phyloP scores from a whole-genome alignment of 108 stramenopile genomes.

The Cyclotella choctawhatcheeana region DNA sequence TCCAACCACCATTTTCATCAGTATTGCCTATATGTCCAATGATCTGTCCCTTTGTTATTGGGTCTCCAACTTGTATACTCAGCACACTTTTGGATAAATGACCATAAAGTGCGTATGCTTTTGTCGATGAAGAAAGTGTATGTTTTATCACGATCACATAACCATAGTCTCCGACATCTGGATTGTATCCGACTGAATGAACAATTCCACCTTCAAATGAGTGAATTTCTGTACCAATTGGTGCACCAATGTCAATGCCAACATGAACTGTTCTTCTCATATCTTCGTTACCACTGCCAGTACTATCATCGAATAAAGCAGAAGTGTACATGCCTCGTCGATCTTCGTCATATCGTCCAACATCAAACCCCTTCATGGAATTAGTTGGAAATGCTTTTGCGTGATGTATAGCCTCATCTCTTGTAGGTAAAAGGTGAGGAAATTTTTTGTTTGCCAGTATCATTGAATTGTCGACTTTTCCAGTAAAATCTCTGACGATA shows the following conservation, averaged over 20 bases:
- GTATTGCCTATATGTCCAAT: conserved; percentile 71
- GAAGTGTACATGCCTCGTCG: conserved; percentile 69
- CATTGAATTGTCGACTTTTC: conserved; percentile 15
- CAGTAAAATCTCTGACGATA: conserved; percentile 29
- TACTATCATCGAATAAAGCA: conserved; percentile 56
- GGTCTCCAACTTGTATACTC: conserved; percentile 27
- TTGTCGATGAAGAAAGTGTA: conserved; percentile 27
- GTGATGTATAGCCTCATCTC: conserved; percentile 35
- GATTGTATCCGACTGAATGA: conserved; percentile 81
- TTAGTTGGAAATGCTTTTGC: conserved; percentile 28
- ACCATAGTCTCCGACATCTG: conserved; percentile 82
- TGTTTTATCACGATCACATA: conserved; percentile 82
- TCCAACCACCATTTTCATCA: conserved; percentile 89
- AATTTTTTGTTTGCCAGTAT: conserved; percentile 20
- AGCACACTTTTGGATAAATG: conserved; percentile 58
- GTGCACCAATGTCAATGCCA: conserved; percentile 81
- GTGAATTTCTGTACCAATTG: conserved; percentile 73
- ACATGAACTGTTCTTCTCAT: conserved; percentile 75
- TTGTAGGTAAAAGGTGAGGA: conserved; percentile 30
- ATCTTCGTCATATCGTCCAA: conserved; percentile 86
- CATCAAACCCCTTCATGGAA: conserved; percentile 17
- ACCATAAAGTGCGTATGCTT: conserved; percentile 80
- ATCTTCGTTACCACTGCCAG: conserved; percentile 30
- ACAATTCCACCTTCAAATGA: conserved; percentile 74
- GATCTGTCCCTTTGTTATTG: conserved; percentile 56